Evolutionary conservation across 352 stramenopile species (phyloP).

Genomic region (Phytopythium boreale): DNA sequence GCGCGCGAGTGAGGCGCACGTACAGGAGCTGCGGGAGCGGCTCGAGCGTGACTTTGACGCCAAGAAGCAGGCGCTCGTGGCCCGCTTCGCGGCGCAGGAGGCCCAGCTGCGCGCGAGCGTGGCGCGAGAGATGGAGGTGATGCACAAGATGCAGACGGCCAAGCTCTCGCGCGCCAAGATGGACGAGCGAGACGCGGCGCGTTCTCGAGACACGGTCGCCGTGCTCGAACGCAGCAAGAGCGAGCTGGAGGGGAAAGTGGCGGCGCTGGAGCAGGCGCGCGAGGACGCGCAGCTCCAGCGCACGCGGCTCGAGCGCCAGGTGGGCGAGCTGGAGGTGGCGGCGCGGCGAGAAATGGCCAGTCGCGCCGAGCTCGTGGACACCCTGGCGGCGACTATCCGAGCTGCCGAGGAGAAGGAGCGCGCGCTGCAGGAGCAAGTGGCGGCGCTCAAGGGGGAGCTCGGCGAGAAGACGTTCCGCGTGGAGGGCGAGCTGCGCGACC

Average conservation of each 20-base stretch:
- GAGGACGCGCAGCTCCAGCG: conserved; percentile 32
- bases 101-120: conserved; percentile 53
- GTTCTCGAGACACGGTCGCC: conserved; percentile 41
- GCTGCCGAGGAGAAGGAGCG: conserved; percentile 47
- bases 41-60: conserved; percentile 57
- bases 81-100: conserved; percentile 69
- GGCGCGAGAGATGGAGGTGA: conserved; percentile 57
- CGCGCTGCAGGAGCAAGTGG: conserved; percentile 36
- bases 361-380: conserved; percentile 76
- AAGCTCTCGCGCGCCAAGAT: conserved; percentile 61
- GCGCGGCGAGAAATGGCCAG: conserved; percentile 58
- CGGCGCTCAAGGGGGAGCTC: conserved; percentile 48
- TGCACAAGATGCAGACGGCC: conserved; percentile 64
- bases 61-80: conserved; percentile 58
- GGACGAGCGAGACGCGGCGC: conserved; percentile 54
- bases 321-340: conserved; percentile 48
- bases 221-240: conserved; percentile 30
- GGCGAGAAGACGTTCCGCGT: conserved; percentile 62
- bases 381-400: conserved; percentile 59
- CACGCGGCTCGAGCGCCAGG: conserved; percentile 33
- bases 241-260: conserved; percentile 39
- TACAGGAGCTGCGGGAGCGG: conserved; percentile 43
- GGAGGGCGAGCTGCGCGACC: conserved; percentile 54
- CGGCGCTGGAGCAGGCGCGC: conserved; percentile 46
- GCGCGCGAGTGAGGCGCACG: conserved; percentile 49